Base-by-base conservation (phyloP, 2,329 filamentous ascomycete species). In the Tolypocladium cylindrosporum region DNA sequence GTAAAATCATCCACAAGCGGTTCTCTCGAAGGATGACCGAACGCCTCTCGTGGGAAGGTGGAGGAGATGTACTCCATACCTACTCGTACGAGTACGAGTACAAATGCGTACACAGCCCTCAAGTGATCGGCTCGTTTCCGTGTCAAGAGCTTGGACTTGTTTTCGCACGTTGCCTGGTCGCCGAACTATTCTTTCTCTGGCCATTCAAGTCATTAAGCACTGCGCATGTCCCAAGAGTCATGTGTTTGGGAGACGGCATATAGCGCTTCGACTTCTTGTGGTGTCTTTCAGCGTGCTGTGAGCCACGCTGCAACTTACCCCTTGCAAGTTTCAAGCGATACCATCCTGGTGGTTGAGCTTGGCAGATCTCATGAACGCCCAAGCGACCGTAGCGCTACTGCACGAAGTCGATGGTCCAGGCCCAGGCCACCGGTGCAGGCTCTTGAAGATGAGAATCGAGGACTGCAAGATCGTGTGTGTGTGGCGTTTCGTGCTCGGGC, bases 1-100 rank as follows among this genome's bases (percentile, higher is more conserved):
- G 54, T 61, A 61, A 62, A 56, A 4, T 8, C 39, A 19, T n/a
- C 37, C 21, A 43, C 36, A 13, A 16, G 21, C 24, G 53, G 10
- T 42, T 16, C 39, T n/a, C 16, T 10, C 27, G 16, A 52, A 37
- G 19, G 50, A 52, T 27, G 43, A 31, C 43, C n/a, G 43, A 31
- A 27, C 21, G 42, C 43, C 42, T 21, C 21, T 24, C 21, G 31
- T 34, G 31, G 31, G 31, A 31, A 31, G 31, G 6, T 31, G 42
- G 9, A 13, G n/a, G 21, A 8, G 11, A 45, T 21, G 41, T 48
- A 3, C 43, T 27, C 11, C 8, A 11, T 48, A 16, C 24, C 16
- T 27, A 24, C 21, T 24, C 7, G 21, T 45, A 27, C 24, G 21
- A 45, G 43, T 14, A 27, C 43, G 5, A 24, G 21, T 24, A 24